A percentile compares a stretch with the other conserved stretches of the same genome.
Evolutionary conservation across 139 green algal species (phyloP).

Genomic region (Chlorella ohadii): DNA sequence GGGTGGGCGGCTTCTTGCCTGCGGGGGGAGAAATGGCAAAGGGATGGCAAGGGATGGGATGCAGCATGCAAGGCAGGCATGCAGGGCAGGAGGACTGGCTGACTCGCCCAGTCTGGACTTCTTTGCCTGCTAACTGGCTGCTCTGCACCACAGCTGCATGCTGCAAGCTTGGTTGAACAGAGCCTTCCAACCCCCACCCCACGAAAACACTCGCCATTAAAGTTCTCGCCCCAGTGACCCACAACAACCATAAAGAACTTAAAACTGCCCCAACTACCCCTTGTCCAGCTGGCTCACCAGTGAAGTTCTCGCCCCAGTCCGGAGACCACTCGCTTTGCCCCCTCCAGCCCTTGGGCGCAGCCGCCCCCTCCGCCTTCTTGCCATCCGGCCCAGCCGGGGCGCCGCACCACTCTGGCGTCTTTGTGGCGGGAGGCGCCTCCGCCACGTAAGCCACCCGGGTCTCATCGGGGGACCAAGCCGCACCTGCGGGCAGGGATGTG

Average conservation of each 20-base stretch:
- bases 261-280: too few species aligned
- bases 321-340: constrained; percentile 60
- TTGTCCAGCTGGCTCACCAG: too few species aligned
- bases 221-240: too few species aligned
- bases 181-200: too few species aligned
- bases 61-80: not conserved
- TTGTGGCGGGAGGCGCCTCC: constrained; percentile 55
- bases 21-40: not conserved
- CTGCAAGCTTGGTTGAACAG: too few species aligned
- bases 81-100: not conserved
- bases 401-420: constrained; percentile 62
- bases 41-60: not conserved
- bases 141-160: too few species aligned
- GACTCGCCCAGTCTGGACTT: too few species aligned
- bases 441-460: constrained; percentile 81
- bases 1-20: constrained; percentile 63
- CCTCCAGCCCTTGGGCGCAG: constrained; percentile 30
- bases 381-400: constrained; percentile 2
- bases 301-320: constrained; percentile 93
- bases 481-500: constrained; percentile 42
- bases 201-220: too few species aligned
- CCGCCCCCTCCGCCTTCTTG: constrained; percentile 16
- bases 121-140: too few species aligned
- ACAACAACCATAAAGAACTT: too few species aligned
- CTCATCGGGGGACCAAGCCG: constrained; percentile 83